phyloP scores from a whole-genome alignment of 2,329 filamentous ascomycete genomes.

The Paramyrothecium roridum region DNA sequence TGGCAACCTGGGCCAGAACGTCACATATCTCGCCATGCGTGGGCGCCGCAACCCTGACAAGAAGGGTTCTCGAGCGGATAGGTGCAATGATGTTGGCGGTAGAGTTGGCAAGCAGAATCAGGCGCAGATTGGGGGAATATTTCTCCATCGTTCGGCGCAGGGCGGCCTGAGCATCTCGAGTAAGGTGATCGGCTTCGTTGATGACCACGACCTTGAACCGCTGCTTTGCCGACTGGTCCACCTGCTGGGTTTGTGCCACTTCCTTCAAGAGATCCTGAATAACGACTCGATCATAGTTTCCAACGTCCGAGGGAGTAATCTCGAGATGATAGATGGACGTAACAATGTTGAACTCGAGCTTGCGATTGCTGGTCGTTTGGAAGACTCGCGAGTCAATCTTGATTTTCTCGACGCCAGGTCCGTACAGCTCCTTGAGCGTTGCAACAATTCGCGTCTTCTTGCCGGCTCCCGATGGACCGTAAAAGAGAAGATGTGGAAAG shows the following conservation, averaged over 20 bases:
- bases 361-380: slow-evolving; percentile 91
- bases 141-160: slow-evolving; percentile 98
- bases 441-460: slow-evolving; percentile 98
- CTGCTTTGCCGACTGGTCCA: slow-evolving; percentile 88
- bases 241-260: slow-evolving; percentile 97
- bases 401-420: slow-evolving; percentile 98
- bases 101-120: slow-evolving; percentile 92
- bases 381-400: slow-evolving; percentile 98
- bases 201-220: slow-evolving; percentile 98
- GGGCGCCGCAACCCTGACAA: slow-evolving; percentile 89
- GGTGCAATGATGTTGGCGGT: slow-evolving; percentile 99
- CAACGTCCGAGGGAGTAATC: slow-evolving; percentile 95
- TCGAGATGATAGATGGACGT: slow-evolving; percentile 96
- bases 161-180: slow-evolving; percentile 91
- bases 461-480: slow-evolving; percentile 91
- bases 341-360: slow-evolving; percentile 99
- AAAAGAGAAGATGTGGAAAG: slow-evolving; percentile 95
- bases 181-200: slow-evolving; percentile 95
- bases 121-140: slow-evolving; percentile 88
- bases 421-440: slow-evolving; percentile 91
- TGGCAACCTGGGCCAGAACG: slow-evolving; percentile 67
- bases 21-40: slow-evolving; percentile 79
- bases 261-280: slow-evolving; percentile 95
- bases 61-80: slow-evolving; percentile 84
- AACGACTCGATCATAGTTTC: slow-evolving; percentile 93